phyloP scores from a whole-genome alignment of 179 eudicot species.

The Drosera spatulata region DNA sequence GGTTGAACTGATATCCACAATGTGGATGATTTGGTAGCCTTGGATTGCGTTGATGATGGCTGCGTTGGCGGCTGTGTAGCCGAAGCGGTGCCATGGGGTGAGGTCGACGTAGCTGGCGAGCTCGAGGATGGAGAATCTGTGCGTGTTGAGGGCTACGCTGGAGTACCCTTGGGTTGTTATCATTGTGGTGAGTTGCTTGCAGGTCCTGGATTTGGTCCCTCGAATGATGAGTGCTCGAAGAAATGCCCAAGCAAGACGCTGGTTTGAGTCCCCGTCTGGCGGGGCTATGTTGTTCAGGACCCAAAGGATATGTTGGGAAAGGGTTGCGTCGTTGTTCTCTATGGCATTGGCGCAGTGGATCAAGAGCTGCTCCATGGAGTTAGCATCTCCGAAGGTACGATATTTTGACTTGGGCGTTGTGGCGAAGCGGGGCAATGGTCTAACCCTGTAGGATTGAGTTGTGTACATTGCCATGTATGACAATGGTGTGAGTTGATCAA shows the following conservation, averaged over 20 bases:
- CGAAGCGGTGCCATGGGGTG: conserved; percentile 92
- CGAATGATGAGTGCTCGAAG: conserved; percentile 75
- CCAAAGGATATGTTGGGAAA: conserved; percentile 84
- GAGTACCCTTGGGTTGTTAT: conserved; percentile 7
- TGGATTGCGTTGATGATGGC: conserved; percentile 59
- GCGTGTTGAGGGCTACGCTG: conserved; percentile 14
- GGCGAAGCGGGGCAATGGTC: conserved; percentile 48
- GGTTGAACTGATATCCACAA: conserved; percentile 66
- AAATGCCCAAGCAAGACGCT: conserved; percentile 72
- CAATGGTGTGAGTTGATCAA: conserved; percentile 22
- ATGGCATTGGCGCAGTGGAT: conserved; percentile 88
- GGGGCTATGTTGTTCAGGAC: conserved; percentile 83
- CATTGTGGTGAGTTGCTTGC: conserved; percentile 30
- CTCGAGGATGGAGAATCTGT: conserved; percentile 59
- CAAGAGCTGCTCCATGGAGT: conserved; percentile 73
- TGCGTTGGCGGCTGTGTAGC: conserved; percentile 77
- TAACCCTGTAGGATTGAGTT: conserved; percentile 15
- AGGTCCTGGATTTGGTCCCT: conserved; percentile 36
- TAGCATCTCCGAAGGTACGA: conserved; percentile 36
- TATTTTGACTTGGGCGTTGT: conserved; percentile 11
- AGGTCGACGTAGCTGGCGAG: conserved; percentile 76
- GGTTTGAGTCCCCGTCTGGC: conserved; percentile 75
- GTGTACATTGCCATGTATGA: conserved; percentile 11
- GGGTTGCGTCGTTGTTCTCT: conserved; percentile 64
- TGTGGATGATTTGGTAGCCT: conserved; percentile 41